A percentile compares a stretch with the other conserved stretches of the same genome.
Evolutionary conservation across 2,329 filamentous ascomycete species (phyloP).

Genomic region (Chlorencoelia australis): DNA sequence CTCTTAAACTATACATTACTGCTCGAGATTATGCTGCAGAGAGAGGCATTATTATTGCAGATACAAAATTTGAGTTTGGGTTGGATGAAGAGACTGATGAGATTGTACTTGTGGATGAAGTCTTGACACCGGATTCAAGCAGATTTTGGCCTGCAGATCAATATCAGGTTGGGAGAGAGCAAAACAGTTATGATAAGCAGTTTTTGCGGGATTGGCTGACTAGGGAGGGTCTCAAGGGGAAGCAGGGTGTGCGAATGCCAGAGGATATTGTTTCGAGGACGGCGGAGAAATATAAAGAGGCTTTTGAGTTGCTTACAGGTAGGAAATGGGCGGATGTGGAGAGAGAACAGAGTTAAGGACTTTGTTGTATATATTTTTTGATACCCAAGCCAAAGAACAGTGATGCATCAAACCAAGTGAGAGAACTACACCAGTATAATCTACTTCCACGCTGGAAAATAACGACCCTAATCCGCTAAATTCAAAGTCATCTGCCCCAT

Average conservation of each 20-base stretch:
- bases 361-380: too few species aligned
- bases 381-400: too few species aligned
- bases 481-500: too few species aligned
- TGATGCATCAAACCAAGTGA: too few species aligned
- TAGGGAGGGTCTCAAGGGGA: constrained; percentile 61
- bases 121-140: constrained; percentile 70
- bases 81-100: constrained; percentile 47
- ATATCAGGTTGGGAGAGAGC: constrained; percentile 63
- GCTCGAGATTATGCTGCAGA: constrained; percentile 43
- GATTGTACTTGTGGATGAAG: constrained; percentile 61
- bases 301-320: constrained; percentile 60
- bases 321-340: constrained; percentile 33
- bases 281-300: constrained; percentile 63
- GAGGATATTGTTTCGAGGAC: constrained; percentile 62
- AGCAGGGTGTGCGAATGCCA: constrained; percentile 60
- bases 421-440: too few species aligned
- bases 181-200: constrained; percentile 86
- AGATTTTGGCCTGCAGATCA: constrained; percentile 74
- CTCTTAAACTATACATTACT: constrained; percentile 47
- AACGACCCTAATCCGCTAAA: too few species aligned
- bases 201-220: constrained; percentile 76
- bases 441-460: too few species aligned
- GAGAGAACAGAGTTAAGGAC: too few species aligned
- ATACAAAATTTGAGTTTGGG: constrained; percentile 69
- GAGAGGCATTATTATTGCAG: constrained; percentile 60